These are phyloP conservation scores for Trichoderma hamatum DNA, from an alignment of 2,329 filamentous ascomycete genomes.

Conservation along the genomic window DNA sequence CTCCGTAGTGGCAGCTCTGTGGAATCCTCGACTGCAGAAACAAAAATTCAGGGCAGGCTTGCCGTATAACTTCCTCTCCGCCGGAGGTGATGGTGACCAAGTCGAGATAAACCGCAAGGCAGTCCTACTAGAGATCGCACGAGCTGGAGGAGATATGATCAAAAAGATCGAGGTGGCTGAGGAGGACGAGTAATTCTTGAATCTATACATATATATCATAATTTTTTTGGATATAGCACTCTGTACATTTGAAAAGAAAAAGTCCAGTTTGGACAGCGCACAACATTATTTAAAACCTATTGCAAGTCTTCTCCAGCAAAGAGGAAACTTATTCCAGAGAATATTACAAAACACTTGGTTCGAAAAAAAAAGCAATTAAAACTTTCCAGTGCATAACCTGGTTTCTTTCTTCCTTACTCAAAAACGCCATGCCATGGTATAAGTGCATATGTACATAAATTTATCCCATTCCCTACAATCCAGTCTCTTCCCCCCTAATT, in stretches of 20 bases:
- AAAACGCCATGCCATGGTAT: constrained; percentile 46
- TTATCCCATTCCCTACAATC: constrained; percentile 19
- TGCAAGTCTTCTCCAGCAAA: background rate
- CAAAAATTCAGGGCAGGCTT: constrained; percentile 72
- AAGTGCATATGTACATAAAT: constrained; percentile 40
- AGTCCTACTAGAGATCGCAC: constrained; percentile 73
- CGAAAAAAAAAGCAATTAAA: background rate
- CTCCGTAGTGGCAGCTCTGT: constrained; percentile 58
- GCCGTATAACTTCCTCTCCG: constrained; percentile 59
- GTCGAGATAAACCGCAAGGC: constrained; percentile 68
- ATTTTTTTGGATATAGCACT: background rate
- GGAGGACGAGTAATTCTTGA: constrained; percentile 26
- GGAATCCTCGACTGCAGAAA: constrained; percentile 57
- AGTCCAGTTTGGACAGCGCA: background rate
- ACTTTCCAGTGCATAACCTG: constrained; percentile 24
- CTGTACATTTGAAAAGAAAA: background rate
- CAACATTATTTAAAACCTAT: background rate
- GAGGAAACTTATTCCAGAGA: background rate
- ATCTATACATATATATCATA: background rate
- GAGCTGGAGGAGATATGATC: constrained; percentile 68
- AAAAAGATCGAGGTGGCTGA: constrained; percentile 60
- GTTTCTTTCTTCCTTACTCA: constrained; percentile 27
- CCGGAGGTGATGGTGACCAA: constrained; percentile 47
- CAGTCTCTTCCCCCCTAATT: background rate
- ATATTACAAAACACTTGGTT: constrained; percentile 14